Evolutionary conservation across 495 filamentous ascomycete species (phyloP).

Genomic region (Xylaria palmicola): DNA sequence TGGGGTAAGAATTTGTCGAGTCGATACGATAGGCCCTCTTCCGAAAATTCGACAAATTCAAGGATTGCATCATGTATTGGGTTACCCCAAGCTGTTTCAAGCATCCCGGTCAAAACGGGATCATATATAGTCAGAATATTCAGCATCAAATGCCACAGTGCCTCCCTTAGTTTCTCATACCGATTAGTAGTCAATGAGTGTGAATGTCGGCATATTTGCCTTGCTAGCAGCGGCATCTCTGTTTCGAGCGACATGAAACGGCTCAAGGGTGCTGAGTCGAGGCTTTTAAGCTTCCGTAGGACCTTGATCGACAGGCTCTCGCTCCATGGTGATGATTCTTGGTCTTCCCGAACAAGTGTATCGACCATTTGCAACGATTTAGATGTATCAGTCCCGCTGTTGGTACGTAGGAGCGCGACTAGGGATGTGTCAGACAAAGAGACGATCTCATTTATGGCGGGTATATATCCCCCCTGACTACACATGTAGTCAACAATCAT

Average conservation of each 20-base stretch:
- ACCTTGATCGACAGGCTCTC: constrained; percentile 56
- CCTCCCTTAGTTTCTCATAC: constrained; percentile 43
- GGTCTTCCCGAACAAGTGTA: constrained; percentile 38
- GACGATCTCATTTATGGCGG: constrained; percentile 28
- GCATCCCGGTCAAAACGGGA: constrained; percentile 14
- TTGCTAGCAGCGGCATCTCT: constrained; percentile 62
- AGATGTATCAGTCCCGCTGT: constrained; percentile 36
- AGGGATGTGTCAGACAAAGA: constrained; percentile 50
- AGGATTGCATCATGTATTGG: constrained; percentile 1
- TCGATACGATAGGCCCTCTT: constrained; percentile 25
- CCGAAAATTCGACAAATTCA: constrained; percentile 2
- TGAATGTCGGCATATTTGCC: constrained; percentile 48
- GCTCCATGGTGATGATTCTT: constrained; percentile 45
- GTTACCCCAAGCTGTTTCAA: constrained; percentile 8
- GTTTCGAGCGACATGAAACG: constrained; percentile 64
- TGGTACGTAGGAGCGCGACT: constrained; percentile 42
- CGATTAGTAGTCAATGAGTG: constrained; percentile 49
- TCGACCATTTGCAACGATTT: constrained; percentile 42
- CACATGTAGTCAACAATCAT: constrained; percentile 42
- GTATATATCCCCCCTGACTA: background rate
- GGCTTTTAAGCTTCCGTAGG: constrained; percentile 53
- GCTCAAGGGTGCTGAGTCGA: constrained; percentile 55
- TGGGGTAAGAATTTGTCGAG: constrained; percentile 16
- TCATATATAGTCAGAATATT: constrained; percentile 48
- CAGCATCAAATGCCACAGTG: constrained; percentile 48